These are phyloP conservation scores for Suillus alpinus DNA, from an alignment of 768 basidiomycete genomes.

Conservation along the genomic window DNA sequence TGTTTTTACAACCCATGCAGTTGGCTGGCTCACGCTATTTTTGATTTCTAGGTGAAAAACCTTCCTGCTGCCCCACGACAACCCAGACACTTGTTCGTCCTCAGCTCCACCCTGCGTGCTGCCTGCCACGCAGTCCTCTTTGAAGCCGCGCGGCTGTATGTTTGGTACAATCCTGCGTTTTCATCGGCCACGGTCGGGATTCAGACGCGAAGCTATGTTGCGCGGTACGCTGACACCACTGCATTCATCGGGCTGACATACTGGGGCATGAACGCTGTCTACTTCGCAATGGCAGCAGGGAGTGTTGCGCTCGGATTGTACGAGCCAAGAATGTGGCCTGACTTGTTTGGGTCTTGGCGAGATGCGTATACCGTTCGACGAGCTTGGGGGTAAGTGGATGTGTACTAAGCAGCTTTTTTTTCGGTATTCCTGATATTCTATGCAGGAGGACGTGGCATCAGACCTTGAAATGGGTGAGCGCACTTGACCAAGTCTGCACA, in stretches of 20 bases:
- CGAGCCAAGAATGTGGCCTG: slow-evolving; percentile 32
- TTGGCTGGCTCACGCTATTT: background rate
- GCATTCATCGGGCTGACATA: background rate
- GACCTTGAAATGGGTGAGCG: slow-evolving; percentile 31
- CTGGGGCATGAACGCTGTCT: background rate
- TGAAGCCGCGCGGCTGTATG: slow-evolving; percentile 1
- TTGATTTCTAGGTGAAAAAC: slow-evolving; percentile 2
- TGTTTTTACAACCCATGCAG: background rate
- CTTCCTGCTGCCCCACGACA: background rate
- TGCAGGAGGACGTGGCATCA: slow-evolving; percentile 39
- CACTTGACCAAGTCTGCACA: background rate
- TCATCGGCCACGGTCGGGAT: background rate
- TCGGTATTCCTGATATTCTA: background rate
- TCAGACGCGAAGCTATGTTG: background rate
- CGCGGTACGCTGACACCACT: background rate
- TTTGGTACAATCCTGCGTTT: slow-evolving; percentile 4
- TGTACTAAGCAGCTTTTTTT: background rate
- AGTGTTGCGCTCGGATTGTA: slow-evolving; percentile 1
- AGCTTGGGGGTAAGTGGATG: slow-evolving; percentile 38
- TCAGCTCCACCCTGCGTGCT: background rate
- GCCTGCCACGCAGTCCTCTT: background rate
- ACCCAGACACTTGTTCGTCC: slow-evolving; percentile 3
- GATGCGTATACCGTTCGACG: slow-evolving; percentile 38
- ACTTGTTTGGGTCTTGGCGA: slow-evolving; percentile 29
- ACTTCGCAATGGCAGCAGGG: background rate